Evolutionary conservation across 1,139 yeast species (phyloP).

Genomic region (Saccharomycopsis phalli): DNA sequence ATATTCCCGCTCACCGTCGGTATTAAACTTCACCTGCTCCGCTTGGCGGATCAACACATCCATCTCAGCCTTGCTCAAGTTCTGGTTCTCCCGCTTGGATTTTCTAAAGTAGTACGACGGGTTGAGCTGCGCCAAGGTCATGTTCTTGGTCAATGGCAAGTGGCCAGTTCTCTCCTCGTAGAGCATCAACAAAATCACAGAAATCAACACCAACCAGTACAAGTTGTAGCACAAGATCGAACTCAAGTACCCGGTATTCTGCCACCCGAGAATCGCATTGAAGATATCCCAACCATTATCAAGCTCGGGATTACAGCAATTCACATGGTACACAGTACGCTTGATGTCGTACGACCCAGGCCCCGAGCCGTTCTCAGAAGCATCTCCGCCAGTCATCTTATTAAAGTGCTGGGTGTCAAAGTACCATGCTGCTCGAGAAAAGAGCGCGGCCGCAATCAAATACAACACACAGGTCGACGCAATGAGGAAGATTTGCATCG

Average conservation of each 20-base stretch:
- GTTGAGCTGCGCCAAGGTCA: constrained; percentile 49
- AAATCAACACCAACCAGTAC: constrained; percentile 66
- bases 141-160: constrained; percentile 47
- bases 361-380: constrained; percentile 82
- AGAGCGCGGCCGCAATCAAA: constrained; percentile 79
- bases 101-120: constrained; percentile 67
- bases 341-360: constrained; percentile 82
- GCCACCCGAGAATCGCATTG: constrained; percentile 85
- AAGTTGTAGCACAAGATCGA: constrained; percentile 76
- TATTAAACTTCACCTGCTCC: constrained; percentile 29
- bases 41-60: constrained; percentile 44
- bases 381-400: constrained; percentile 73
- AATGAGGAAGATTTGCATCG: constrained; percentile 72
- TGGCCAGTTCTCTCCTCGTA: constrained; percentile 65
- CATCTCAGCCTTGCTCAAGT: constrained; percentile 45
- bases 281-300: constrained; percentile 93
- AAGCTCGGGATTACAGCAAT: constrained; percentile 84
- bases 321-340: constrained; percentile 82
- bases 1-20: constrained; percentile 25
- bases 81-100: constrained; percentile 45
- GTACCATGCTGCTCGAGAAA: constrained; percentile 86
- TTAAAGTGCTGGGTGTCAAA: constrained; percentile 61
- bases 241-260: constrained; percentile 83
- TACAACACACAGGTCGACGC: constrained; percentile 76
- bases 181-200: constrained; percentile 48